A percentile compares a stretch with the other conserved stretches of the same genome.
phyloP scores from a whole-genome alignment of 129 eudicot genomes.

The Flaveria bidentis region DNA sequence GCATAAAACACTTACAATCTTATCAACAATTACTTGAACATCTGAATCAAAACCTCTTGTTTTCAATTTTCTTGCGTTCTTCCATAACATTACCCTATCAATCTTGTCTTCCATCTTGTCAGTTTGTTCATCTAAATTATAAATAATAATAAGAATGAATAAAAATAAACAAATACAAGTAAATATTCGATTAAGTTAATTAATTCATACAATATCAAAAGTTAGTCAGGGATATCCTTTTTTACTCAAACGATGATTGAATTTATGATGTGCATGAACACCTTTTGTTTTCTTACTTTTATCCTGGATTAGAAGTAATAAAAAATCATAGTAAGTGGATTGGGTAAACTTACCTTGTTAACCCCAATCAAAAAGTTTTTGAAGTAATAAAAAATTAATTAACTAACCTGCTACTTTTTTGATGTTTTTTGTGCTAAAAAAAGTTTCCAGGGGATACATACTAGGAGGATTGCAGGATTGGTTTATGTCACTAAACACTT shows the following conservation, averaged over 20 bases:
- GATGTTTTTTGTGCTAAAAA: not conserved
- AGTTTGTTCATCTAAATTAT: slow-evolving; percentile 6
- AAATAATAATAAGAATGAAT: slow-evolving; percentile 3
- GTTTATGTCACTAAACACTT: too few species aligned
- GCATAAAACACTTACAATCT: not conserved
- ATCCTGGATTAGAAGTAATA: not conserved
- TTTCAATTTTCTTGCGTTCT: not conserved
- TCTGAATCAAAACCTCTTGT: not conserved
- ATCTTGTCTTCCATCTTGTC: not conserved
- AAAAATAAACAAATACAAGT: not conserved
- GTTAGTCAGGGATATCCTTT: slow-evolving; percentile 7
- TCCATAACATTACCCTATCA: too few species aligned
- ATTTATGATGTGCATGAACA: not conserved
- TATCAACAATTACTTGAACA: not conserved
- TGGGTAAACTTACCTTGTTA: too few species aligned
- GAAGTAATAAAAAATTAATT: not conserved
- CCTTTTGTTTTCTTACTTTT: not conserved
- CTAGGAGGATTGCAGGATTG: not conserved
- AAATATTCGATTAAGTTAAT: not conserved
- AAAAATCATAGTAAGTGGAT: not conserved
- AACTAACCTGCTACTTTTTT: slow-evolving; percentile 4
- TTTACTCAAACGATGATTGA: not conserved
- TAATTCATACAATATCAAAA: not conserved
- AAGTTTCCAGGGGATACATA: slow-evolving; percentile 2
- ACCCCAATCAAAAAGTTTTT: too few species aligned